Evolutionary conservation across 169 alveolate genomes (phyloP).

Genomic region (Plasmodium knowlesi): DNA sequence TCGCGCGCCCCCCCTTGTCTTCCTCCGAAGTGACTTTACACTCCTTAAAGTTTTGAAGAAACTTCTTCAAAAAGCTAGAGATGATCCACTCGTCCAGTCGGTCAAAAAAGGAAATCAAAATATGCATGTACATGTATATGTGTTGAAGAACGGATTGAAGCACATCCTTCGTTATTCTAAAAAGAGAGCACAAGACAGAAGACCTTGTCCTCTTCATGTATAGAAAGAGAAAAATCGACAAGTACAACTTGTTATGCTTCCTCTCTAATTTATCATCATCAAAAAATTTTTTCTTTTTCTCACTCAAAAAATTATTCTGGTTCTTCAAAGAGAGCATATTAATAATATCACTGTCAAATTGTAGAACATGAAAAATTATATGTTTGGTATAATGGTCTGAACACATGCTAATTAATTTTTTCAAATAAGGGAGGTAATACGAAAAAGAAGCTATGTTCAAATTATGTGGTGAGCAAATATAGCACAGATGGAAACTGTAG

Average conservation of each 20-base stretch:
- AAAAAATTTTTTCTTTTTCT: slow-evolving; percentile 10
- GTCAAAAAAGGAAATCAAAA: slow-evolving; percentile 38
- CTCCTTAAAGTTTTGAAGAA: slow-evolving; percentile 11
- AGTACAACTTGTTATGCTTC: slow-evolving; percentile 40
- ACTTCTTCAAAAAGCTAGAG: slow-evolving; percentile 28
- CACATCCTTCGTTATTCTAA: slow-evolving; percentile 49
- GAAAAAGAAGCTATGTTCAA: slow-evolving; percentile 18
- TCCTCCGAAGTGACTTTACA: neutral
- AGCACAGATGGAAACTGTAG: slow-evolving; percentile 59
- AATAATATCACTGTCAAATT: slow-evolving; percentile 59
- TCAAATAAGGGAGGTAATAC: slow-evolving; percentile 28
- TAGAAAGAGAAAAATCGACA: slow-evolving; percentile 29
- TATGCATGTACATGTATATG: slow-evolving; percentile 35
- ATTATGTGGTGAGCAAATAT: slow-evolving; percentile 36
- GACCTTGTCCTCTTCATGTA: slow-evolving; percentile 7
- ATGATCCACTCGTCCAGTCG: slow-evolving; percentile 47
- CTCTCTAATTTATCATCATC: slow-evolving; percentile 2
- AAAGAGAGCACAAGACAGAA: neutral
- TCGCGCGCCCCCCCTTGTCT: neutral
- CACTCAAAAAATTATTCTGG: neutral
- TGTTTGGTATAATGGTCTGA: slow-evolving; percentile 32
- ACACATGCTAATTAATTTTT: slow-evolving; percentile 24
- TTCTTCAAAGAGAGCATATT: slow-evolving; percentile 33
- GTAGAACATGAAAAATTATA: slow-evolving; percentile 38
- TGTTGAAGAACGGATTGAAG: slow-evolving; percentile 38